phyloP scores from a whole-genome alignment of 805 yeast species.

The Candida nanaspora region DNA sequence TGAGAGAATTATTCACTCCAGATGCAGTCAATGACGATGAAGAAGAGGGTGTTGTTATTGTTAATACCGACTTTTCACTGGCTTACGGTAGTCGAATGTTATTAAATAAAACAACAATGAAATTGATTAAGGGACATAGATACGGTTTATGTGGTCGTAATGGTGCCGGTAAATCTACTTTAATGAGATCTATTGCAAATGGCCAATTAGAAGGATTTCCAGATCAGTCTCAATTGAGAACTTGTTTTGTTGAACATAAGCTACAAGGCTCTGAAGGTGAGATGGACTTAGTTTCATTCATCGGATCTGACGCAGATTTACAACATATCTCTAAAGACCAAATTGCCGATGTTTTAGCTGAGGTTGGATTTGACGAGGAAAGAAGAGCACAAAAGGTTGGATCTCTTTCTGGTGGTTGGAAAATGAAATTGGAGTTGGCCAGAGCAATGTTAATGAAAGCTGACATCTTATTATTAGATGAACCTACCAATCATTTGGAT shows the following conservation, averaged over 20 bases:
- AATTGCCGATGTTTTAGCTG: slow-evolving; percentile 66
- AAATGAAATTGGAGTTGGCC: slow-evolving; percentile 97
- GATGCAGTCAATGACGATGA: slow-evolving; percentile 49
- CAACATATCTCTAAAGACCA: slow-evolving; percentile 55
- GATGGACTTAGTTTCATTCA: slow-evolving; percentile 79
- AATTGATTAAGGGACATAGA: slow-evolving; percentile 89
- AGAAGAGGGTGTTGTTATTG: slow-evolving; percentile 85
- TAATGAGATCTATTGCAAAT: slow-evolving; percentile 93
- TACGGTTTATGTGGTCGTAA: slow-evolving; percentile 97
- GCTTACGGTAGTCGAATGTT: slow-evolving; percentile 98
- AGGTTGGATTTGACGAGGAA: slow-evolving; percentile 88
- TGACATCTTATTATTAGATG: slow-evolving; percentile 88
- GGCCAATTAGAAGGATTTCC: slow-evolving; percentile 99
- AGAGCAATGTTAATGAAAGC: slow-evolving; percentile 98
- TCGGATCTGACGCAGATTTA: slow-evolving; percentile 84
- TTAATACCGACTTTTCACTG: slow-evolving; percentile 87
- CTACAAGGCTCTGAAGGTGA: slow-evolving; percentile 93
- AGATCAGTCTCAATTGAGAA: slow-evolving; percentile 72
- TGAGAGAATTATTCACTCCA: slow-evolving; percentile 50
- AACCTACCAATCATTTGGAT: slow-evolving; percentile 98
- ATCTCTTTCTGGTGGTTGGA: slow-evolving; percentile 98
- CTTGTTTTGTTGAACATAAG: slow-evolving; percentile 96
- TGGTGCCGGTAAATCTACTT: slow-evolving; percentile 98
- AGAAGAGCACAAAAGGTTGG: slow-evolving; percentile 89
- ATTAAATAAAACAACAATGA: slow-evolving; percentile 82